Evolutionary conservation across 169 alveolate genomes (phyloP).

Genomic region (Cryptosporidium tyzzeri): DNA sequence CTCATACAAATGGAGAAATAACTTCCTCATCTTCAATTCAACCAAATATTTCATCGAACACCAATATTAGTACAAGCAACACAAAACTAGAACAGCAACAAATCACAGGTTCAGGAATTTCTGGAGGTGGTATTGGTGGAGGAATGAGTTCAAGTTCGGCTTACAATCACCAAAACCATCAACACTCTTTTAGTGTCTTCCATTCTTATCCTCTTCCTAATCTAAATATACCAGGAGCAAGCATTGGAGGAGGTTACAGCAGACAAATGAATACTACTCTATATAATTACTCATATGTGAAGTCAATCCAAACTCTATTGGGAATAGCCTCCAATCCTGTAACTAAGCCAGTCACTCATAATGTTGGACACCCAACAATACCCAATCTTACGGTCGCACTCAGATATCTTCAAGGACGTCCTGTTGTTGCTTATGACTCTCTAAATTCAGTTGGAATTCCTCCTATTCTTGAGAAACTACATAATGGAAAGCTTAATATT

Average conservation of each 20-base stretch:
- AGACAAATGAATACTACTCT: not conserved
- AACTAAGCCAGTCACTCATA: conserved; percentile 50
- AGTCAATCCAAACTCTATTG: conserved; percentile 59
- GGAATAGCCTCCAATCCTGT: conserved; percentile 74
- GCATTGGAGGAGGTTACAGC: not conserved
- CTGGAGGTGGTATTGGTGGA: not conserved
- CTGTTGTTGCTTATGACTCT: conserved; percentile 72
- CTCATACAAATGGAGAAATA: not conserved
- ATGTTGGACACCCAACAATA: conserved; percentile 23
- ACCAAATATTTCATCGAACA: not conserved
- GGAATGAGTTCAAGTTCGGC: not conserved
- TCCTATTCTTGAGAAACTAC: conserved; percentile 39
- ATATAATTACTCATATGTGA: conserved; percentile 47
- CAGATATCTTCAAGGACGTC: conserved; percentile 68
- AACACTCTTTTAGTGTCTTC: conserved; percentile 40
- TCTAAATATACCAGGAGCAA: not conserved
- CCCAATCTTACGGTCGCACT: conserved; percentile 74
- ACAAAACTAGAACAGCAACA: conserved; percentile 21
- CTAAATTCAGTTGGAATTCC: conserved; percentile 63
- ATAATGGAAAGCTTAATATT: conserved; percentile 31
- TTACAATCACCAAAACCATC: conserved; percentile 13
- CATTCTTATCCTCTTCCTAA: conserved; percentile 60
- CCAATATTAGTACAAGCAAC: not conserved
- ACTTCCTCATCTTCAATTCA: not conserved
- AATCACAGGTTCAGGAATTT: not conserved